These are phyloP conservation scores for Anastatica hierochuntica DNA, from an alignment of 345 rosid genomes.

Conservation along the genomic window DNA sequence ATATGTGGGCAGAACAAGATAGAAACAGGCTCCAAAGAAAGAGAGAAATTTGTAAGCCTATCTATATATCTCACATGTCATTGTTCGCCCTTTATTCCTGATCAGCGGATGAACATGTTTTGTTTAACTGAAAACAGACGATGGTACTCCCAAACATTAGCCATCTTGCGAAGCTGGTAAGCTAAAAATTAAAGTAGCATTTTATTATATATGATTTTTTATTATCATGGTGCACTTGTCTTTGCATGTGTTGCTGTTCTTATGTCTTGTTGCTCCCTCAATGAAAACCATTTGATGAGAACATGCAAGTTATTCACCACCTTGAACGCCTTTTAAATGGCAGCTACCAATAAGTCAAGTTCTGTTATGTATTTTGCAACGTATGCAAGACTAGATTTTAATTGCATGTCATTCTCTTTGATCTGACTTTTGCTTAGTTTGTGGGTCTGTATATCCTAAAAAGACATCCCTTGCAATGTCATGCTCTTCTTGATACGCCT, in stretches of 20 bases:
- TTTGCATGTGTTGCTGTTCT: too few species aligned
- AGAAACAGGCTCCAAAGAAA: conserved; percentile 75
- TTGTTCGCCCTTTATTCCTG: neutral
- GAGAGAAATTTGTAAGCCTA: conserved; percentile 78
- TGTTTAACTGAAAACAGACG: conserved; percentile 62
- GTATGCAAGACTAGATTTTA: neutral
- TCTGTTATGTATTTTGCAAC: neutral
- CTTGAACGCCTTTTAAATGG: neutral
- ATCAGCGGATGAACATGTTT: neutral
- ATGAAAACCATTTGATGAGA: too few species aligned
- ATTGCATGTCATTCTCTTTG: too few species aligned
- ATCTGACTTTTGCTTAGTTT: neutral
- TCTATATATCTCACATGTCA: conserved; percentile 7
- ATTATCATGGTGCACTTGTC: neutral
- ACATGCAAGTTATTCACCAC: too few species aligned
- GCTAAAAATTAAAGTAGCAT: neutral
- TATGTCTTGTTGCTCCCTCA: neutral
- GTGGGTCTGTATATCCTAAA: neutral
- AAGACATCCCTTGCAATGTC: neutral
- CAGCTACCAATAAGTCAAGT: neutral
- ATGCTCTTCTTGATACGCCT: neutral
- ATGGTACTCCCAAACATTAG: conserved; percentile 89
- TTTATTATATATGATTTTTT: too few species aligned
- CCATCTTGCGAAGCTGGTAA: conserved; percentile 83
- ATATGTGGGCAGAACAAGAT: conserved; percentile 83